These are phyloP conservation scores for Conringia planisiliqua DNA, from an alignment of 345 rosid species.

Conservation along the genomic window DNA sequence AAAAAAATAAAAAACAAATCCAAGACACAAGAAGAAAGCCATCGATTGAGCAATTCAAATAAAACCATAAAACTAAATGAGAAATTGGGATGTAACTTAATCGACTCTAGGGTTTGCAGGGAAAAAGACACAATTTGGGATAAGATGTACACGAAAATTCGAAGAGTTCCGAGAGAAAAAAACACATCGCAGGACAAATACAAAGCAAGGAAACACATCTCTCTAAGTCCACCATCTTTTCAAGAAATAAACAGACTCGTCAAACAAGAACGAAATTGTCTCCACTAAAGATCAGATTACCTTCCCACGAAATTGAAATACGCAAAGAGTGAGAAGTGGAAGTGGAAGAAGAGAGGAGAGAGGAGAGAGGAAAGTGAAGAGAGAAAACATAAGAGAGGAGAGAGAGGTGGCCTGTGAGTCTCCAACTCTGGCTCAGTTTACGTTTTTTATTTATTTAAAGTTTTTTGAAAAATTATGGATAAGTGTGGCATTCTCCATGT, in stretches of 20 bases:
- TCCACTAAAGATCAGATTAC: constrained; percentile 1
- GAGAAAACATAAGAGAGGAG: too few relatives aligned
- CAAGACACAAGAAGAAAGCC: background rate
- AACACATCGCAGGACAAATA: background rate
- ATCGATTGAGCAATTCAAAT: background rate
- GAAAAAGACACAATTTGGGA: background rate
- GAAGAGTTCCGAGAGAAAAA: background rate
- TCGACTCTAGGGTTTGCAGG: background rate
- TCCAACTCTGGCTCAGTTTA: too few relatives aligned
- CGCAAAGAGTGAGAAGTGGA: constrained; percentile 10
- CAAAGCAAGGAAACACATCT: constrained; percentile 15
- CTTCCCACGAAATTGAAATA: background rate
- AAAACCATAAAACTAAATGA: constrained; percentile 20
- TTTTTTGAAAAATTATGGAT: too few relatives aligned
- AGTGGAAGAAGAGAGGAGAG: too few relatives aligned
- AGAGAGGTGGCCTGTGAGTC: too few relatives aligned
- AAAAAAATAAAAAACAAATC: background rate
- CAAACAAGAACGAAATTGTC: background rate
- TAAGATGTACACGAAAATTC: background rate
- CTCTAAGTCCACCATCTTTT: too few relatives aligned
- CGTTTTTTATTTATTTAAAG: too few relatives aligned
- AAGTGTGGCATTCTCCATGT: too few relatives aligned
- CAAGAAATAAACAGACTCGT: background rate
- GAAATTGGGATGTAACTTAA: constrained; percentile 12
- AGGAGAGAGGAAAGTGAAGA: too few relatives aligned